Conservation (phyloP, 2,329 filamentous ascomycete species). For the Verticillium tricorpus region DNA sequence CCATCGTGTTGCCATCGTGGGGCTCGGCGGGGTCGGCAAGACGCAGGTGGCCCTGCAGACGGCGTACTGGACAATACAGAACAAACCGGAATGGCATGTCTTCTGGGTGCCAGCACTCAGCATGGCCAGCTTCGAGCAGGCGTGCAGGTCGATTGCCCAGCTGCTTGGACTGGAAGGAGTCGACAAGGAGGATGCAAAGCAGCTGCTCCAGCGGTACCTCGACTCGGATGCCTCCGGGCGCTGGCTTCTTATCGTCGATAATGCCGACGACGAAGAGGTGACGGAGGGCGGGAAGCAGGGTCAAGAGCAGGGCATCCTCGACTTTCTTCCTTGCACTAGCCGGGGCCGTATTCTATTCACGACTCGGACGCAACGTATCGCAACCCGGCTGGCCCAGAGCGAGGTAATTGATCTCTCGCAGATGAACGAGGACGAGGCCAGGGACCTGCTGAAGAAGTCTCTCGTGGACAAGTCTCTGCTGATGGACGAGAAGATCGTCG, state of each 20-base stretch:
- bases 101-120: no score
- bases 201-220: slow-evolving; percentile 20
- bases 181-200: slow-evolving; percentile 11
- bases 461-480: no score
- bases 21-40: slow-evolving; percentile 7
- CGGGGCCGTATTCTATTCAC: background rate
- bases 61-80: background rate
- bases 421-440: no score
- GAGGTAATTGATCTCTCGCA: no score
- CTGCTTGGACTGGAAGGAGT: slow-evolving; percentile 12
- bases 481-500: slow-evolving; percentile 9
- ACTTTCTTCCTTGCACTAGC: background rate
- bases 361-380: background rate
- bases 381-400: background rate
- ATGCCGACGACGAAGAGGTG: slow-evolving; percentile 25
- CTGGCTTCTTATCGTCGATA: slow-evolving; percentile 29
- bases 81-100: no score
- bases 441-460: no score
- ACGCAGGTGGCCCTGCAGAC: slow-evolving; percentile 4
- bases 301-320: background rate
- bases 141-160: slow-evolving; percentile 20
- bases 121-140: slow-evolving; percentile 6
- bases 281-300: slow-evolving; percentile 10
- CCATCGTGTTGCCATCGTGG: background rate
- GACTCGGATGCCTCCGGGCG: slow-evolving; percentile 17